phyloP scores from a whole-genome alignment of 108 stramenopile genomes.

The Pseudonitzschia multiseries region DNA sequence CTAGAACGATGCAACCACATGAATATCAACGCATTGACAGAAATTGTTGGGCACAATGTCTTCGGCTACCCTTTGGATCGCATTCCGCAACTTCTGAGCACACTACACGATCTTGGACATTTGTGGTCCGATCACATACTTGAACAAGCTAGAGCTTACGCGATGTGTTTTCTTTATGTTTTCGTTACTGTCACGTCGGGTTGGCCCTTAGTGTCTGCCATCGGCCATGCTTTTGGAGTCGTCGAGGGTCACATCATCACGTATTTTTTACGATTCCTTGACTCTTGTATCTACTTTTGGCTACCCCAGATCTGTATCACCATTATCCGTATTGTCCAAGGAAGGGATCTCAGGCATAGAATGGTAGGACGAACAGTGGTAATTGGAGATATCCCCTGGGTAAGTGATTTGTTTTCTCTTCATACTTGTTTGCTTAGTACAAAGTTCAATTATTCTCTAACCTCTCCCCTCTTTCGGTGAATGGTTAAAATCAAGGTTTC shows the following conservation, averaged over 20 bases:
- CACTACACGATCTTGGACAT: conserved; percentile 47
- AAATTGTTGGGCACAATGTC: conserved; percentile 51
- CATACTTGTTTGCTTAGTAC: not conserved
- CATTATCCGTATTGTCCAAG: conserved; percentile 57
- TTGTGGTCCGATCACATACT: conserved; percentile 65
- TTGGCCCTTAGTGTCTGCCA: conserved; percentile 50
- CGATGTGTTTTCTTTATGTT: conserved; percentile 65
- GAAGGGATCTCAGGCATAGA: conserved; percentile 63
- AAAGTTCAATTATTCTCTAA: not conserved
- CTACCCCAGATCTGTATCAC: conserved; percentile 70
- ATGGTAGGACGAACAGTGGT: conserved; percentile 83
- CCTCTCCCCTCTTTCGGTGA: not conserved
- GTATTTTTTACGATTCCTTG: conserved; percentile 47
- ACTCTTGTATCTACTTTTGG: conserved; percentile 76
- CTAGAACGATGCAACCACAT: conserved; percentile 53
- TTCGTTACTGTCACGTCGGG: conserved; percentile 63
- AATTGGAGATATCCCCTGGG: conserved; percentile 81
- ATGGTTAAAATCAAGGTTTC: conserved; percentile 26
- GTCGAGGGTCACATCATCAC: conserved; percentile 27
- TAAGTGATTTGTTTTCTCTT: conserved; percentile 14
- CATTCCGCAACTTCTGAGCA: conserved; percentile 8
- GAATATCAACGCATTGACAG: conserved; percentile 51
- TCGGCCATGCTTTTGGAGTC: conserved; percentile 39
- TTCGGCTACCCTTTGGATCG: conserved; percentile 31
- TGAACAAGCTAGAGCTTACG: conserved; percentile 65